A percentile compares a stretch with the other conserved stretches of the same genome.
Evolutionary conservation across 345 rosid genomes (phyloP).

Genomic region (Sonneratia caseolaris): DNA sequence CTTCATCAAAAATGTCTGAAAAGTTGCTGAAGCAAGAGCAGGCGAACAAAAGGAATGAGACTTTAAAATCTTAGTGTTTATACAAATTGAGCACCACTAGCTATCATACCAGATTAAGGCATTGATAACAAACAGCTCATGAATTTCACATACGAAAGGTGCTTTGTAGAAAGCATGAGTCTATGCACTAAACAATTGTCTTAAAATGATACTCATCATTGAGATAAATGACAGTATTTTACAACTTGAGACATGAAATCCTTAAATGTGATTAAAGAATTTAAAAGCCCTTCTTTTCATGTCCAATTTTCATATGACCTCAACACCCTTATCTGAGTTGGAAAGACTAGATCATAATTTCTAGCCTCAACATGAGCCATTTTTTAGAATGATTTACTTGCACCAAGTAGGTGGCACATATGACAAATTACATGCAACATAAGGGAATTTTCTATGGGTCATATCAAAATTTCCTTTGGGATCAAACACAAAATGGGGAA

Average conservation of each 20-base stretch:
- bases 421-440: not conserved
- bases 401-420: not conserved
- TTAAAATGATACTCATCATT: not conserved
- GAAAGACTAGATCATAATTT: not conserved
- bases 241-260: not conserved
- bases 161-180: not conserved
- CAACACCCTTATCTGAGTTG: not conserved
- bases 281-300: not conserved
- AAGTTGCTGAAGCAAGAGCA: constrained; percentile 52
- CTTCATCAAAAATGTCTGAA: constrained; percentile 91
- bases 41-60: constrained; percentile 8
- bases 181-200: not conserved
- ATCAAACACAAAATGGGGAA: not conserved
- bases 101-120: not conserved
- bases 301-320: not conserved
- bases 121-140: not conserved
- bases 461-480: not conserved
- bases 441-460: not conserved
- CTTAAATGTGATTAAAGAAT: not conserved
- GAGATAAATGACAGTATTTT: not conserved
- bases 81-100: not conserved
- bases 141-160: not conserved
- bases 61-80: not conserved
- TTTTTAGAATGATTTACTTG: not conserved
- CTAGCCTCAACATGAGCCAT: not conserved